Evolutionary conservation across 129 eudicot species (phyloP), one percentile per base, ranked within the genome.

Genomic region (Daucus carota): DNA sequence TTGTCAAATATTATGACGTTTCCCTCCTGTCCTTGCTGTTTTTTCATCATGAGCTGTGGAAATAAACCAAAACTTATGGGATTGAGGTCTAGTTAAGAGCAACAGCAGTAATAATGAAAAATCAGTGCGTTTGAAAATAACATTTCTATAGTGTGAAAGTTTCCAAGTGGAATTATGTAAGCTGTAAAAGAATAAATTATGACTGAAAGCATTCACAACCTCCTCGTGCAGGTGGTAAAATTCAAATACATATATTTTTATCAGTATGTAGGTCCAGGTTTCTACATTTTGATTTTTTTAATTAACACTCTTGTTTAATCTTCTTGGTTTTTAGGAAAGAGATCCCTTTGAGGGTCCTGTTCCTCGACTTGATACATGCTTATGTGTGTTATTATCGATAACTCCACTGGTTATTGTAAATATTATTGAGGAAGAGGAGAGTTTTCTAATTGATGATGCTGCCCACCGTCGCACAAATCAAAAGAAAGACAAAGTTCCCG

Each of bases 261-360:
- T n/a, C n/a, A n/a, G 14, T 62, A 5, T 63, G 20, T 29, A 1
- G 2, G 36, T 63, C 70, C 38, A 28, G 4, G 36, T 29, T 29
- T 31, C 4, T 33, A 15, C 18, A 20, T 29, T 63, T 14, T 63
- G 40, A 38, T 28, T 63, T n/a, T 4, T 28, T 70, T 12, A 70
- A 26, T 41, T 38, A 24, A 70, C 31, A n/a, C 29, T 40, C 74
- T 12, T 69, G 32, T 70, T 5, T 41, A 20, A 41, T 41, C 10
- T 40, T 43, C 38, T 29, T 75, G 54, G 38, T 80, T 83, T 40
- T 65, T 80, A 94, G 99, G 99, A 94, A 87, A 82, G 87, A 78
- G 89, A 89, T 81, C 88, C 96, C 65, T 84, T 86, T 62, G 99
- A 94, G 86, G 99, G 97, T 29, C 99, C 97, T 26, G 86, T 91